Percentiles rank a stretch among this genome's conserved stretches.
These are phyloP conservation scores for Komagataella kurtzmanii DNA, from an alignment of 805 yeast species.

Conservation along the genomic window DNA sequence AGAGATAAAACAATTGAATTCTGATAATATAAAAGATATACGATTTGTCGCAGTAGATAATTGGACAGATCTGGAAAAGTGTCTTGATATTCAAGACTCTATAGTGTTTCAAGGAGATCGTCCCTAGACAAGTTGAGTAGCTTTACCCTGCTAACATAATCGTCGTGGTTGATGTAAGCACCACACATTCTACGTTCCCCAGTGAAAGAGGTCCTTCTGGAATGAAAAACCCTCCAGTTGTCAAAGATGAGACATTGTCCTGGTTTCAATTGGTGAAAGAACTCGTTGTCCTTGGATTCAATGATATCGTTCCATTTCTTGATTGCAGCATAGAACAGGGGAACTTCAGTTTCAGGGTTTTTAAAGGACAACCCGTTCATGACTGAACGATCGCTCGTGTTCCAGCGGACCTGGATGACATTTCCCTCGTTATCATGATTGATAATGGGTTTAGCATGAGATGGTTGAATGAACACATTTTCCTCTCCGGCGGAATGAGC, in stretches of 20 bases:
- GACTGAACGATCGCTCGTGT: conserved; percentile 55
- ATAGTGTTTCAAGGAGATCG: conserved; percentile 23
- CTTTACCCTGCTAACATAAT: conserved; percentile 34
- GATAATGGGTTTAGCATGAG: conserved; percentile 41
- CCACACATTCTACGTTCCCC: conserved; percentile 65
- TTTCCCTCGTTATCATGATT: conserved; percentile 35
- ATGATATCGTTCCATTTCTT: conserved; percentile 42
- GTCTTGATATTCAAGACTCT: neutral
- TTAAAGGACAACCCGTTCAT: conserved; percentile 27
- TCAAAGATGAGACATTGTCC: conserved; percentile 59
- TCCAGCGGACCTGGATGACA: conserved; percentile 55
- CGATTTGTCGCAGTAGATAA: conserved; percentile 1
- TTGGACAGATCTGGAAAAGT: conserved; percentile 1
- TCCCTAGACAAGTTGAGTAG: conserved; percentile 34
- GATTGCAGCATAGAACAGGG: conserved; percentile 42
- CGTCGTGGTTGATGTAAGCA: conserved; percentile 58
- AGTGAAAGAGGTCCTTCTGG: conserved; percentile 51
- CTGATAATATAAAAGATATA: neutral
- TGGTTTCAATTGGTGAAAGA: conserved; percentile 42
- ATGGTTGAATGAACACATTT: conserved; percentile 45
- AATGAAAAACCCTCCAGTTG: conserved; percentile 63
- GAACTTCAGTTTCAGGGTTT: conserved; percentile 27
- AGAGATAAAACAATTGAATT: neutral
- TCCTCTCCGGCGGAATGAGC: conserved; percentile 71
- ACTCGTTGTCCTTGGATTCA: conserved; percentile 33